Percentiles rank a stretch among this genome's conserved stretches.
Conservation (phyloP, 2,329 filamentous ascomycete genomes). For the Didymella segeticola region DNA sequence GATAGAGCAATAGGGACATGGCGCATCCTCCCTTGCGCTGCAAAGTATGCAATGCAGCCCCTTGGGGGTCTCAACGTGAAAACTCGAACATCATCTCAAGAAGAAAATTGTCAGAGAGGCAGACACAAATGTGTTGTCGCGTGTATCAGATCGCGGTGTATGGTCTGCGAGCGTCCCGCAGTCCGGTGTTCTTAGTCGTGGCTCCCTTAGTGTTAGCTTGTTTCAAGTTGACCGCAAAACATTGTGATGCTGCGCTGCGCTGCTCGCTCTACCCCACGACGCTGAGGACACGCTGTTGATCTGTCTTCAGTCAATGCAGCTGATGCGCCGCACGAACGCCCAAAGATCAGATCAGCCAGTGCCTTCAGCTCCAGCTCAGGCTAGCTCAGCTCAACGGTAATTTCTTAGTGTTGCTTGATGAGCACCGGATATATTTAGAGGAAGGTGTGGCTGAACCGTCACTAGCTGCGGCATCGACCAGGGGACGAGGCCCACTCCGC, state of each 20-base stretch:
- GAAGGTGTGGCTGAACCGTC: constrained; percentile 14
- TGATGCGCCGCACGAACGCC: not conserved
- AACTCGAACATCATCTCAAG: not conserved
- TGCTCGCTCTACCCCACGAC: constrained; percentile 10
- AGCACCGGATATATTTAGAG: constrained; percentile 13
- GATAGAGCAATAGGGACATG: constrained; percentile 9
- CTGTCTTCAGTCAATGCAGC: constrained; percentile 4
- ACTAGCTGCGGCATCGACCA: not conserved
- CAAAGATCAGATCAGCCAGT: not conserved
- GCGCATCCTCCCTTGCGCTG: constrained; percentile 7
- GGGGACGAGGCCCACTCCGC: not conserved
- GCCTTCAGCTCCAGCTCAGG: not conserved
- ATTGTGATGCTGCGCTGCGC: constrained; percentile 10
- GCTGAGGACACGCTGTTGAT: constrained; percentile 11
- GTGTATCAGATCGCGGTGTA: not conserved
- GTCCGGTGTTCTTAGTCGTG: not conserved
- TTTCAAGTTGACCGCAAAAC: constrained; percentile 17
- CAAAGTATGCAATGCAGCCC: not conserved
- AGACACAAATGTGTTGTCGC: not conserved
- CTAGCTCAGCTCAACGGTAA: constrained; percentile 4
- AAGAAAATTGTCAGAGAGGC: not conserved
- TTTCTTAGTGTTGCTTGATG: not conserved
- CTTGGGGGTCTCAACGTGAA: not conserved
- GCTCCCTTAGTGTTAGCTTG: constrained; percentile 1
- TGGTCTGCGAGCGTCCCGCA: not conserved